Percentiles rank a stretch among this genome's conserved stretches.
Conservation (phyloP, 352 stramenopile species). For the Phytophthora chlamydospora region DNA sequence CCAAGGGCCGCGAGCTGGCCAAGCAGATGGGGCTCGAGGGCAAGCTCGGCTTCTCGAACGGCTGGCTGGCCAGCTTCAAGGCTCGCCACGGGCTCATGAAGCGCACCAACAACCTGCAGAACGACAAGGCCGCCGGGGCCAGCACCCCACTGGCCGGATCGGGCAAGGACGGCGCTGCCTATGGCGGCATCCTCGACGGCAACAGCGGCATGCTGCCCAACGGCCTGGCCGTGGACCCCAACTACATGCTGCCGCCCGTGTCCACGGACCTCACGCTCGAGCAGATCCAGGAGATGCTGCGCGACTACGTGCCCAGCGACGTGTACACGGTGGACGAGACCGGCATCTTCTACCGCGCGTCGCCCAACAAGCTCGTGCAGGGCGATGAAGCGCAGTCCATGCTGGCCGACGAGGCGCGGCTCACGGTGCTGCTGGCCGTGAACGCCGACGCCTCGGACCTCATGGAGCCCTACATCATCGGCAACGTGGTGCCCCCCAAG, state of each 20-base stretch:
- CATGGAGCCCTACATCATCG: constrained; percentile 89
- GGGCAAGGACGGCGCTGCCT: constrained; percentile 33
- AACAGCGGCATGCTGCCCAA: constrained; percentile 58
- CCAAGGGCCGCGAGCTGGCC: constrained; percentile 78
- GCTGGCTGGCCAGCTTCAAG: constrained; percentile 88
- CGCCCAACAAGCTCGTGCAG: constrained; percentile 85
- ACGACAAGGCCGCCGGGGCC: constrained; percentile 38
- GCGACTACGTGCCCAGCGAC: constrained; percentile 83
- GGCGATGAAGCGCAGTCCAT: constrained; percentile 79
- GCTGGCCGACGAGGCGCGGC: constrained; percentile 71
- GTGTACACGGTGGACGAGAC: constrained; percentile 90
- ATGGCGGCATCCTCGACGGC: constrained; percentile 52
- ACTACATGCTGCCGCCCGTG: constrained; percentile 81
- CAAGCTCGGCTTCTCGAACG: constrained; percentile 88
- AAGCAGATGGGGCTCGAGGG: constrained; percentile 86
- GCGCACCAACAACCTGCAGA: constrained; percentile 47
- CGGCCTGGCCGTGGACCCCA: constrained; percentile 55
- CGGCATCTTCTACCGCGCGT: constrained; percentile 84
- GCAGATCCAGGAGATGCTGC: constrained; percentile 86
- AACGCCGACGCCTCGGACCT: constrained; percentile 83
- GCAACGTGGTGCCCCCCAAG: constrained; percentile 72
- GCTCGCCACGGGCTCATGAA: constrained; percentile 84
- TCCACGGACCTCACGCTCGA: constrained; percentile 84
- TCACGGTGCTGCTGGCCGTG: constrained; percentile 75
- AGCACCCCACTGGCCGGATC: neutral